phyloP scores from a whole-genome alignment of 164 flowering plant genomes.

The Brasenia schreberi region DNA sequence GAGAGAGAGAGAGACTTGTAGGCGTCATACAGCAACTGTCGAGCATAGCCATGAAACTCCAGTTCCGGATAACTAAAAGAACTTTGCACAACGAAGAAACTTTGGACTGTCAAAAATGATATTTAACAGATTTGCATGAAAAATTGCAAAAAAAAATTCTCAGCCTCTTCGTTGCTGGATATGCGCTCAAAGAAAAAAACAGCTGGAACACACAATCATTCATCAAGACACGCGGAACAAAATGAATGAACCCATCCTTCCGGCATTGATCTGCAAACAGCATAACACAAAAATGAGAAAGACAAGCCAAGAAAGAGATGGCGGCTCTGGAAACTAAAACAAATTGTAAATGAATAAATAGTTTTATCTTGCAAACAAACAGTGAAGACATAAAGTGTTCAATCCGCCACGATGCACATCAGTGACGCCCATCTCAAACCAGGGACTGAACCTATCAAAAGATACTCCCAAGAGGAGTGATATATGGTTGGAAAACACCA shows the following conservation, averaged over 20 bases:
- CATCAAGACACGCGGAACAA: not conserved
- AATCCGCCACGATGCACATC: not conserved
- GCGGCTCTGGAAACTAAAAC: no score
- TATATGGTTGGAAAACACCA: not conserved
- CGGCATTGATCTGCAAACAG: not conserved
- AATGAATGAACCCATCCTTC: not conserved
- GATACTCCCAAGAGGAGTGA: not conserved
- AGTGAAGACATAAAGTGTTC: not conserved
- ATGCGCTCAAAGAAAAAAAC: not conserved
- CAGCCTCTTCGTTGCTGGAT: not conserved
- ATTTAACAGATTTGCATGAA: not conserved
- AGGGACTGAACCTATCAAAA: not conserved
- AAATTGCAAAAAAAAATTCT: not conserved
- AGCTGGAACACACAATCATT: not conserved
- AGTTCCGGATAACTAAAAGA: not conserved
- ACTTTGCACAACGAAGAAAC: not conserved
- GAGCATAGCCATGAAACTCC: no score
- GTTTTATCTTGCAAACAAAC: not conserved
- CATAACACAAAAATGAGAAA: not conserved
- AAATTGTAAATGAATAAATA: no score
- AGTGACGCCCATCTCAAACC: not conserved
- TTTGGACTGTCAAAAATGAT: not conserved
- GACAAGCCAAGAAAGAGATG: no score
- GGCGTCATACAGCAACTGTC: no score
- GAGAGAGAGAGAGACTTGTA: no score